Evolutionary conservation across 139 green algal species (phyloP), one percentile per base, ranked within the genome.

Genomic region (Zygnema cylindricum): DNA sequence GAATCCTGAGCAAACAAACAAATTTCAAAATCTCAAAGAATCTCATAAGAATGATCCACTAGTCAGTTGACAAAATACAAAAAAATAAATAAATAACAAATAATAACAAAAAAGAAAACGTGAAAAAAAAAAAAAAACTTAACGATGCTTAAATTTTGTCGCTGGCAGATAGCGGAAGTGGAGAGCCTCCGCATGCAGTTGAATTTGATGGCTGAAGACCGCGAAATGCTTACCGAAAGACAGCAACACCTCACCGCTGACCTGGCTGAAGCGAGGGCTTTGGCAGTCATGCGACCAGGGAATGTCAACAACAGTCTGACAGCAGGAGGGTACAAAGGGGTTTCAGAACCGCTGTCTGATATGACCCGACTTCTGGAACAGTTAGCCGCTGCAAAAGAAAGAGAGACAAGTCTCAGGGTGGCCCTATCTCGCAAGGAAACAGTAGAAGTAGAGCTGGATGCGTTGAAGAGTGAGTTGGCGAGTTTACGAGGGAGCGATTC

Each of bases 171-270:
- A 25, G 63, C 82, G 1, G 86, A 90, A 81, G 25, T 90, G 32
- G 86, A 90, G 42, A 71, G 55, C 23, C 39, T 90, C 39, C 54
- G 76, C 32, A 78, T 43, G 86, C 42, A 90, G 43, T 21, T 90
- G 86, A 81, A 69, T 41, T 1, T 54, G 78, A 40, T 90, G 40
- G 0, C 77, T 11, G n/a, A 89, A 1, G 86, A 90, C 77, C 33
- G 33, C 39, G 81, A 84, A 25, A 82, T 39, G 81, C 43, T 90
- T 35, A 23, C n/a, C 43, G 35, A 36, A 35, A 39, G 88, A 77
- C 54, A 88, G 36, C 79, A 89, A 1, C 41, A 90, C 77, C 86
- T 88, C 41, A 39, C 79, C 22, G 22, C 32, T 16, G 79, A 69
- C 23, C 79, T 89, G 1, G 78, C 54, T 35, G 3, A 84, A 40